A percentile compares a stretch with the other conserved stretches of the same genome.
phyloP scores from a whole-genome alignment of 371 early-diverging fungal species.

The Mortierella sp. region DNA sequence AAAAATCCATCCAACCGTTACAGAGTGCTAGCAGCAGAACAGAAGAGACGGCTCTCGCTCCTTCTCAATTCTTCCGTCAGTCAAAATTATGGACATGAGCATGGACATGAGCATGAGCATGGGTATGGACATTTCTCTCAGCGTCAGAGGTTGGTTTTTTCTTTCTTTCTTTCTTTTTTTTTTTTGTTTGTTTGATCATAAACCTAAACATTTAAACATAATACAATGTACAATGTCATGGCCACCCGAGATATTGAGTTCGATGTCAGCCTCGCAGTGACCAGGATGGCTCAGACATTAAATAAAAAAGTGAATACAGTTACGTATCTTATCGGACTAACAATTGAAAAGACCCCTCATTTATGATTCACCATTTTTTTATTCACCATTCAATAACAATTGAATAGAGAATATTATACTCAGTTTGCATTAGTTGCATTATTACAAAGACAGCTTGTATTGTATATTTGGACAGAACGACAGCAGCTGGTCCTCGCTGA shows the following conservation, averaged over 20 bases:
- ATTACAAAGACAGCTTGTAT: too few relatives aligned
- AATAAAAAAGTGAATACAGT: not conserved
- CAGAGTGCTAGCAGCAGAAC: not conserved
- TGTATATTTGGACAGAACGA: not conserved
- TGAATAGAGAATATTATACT: too few relatives aligned
- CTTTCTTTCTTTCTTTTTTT: not conserved
- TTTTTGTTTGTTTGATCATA: not conserved
- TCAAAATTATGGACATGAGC: too few relatives aligned
- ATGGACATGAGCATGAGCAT: not conserved
- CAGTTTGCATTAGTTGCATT: too few relatives aligned
- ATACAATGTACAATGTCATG: not conserved
- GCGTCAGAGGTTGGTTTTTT: not conserved
- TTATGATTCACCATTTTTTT: too few relatives aligned
- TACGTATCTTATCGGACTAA: not conserved
- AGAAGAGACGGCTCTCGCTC: not conserved
- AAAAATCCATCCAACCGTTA: not conserved
- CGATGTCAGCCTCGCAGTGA: not conserved
- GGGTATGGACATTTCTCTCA: not conserved
- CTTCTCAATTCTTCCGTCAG: not conserved
- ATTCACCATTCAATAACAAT: too few relatives aligned
- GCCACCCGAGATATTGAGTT: not conserved
- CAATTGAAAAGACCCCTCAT: too few relatives aligned
- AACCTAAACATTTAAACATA: not conserved
- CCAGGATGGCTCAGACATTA: conserved; percentile 5
- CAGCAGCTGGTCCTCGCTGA: not conserved